A percentile compares a stretch with the other conserved stretches of the same genome.
Evolutionary conservation across 306 rosid genomes (phyloP).

Genomic region (Citrullus amarus): DNA sequence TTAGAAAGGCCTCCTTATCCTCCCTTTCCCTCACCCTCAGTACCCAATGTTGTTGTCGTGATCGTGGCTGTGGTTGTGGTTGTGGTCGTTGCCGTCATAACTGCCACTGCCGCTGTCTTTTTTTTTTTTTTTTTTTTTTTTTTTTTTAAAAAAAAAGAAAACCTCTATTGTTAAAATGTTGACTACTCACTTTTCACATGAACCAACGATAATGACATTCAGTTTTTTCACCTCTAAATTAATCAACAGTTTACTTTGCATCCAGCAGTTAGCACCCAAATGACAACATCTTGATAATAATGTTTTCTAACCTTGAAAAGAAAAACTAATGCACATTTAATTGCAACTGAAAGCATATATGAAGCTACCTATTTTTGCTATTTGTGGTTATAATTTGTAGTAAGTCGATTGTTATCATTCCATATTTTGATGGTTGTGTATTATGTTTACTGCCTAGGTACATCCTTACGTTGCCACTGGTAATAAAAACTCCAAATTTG

Average conservation of each 20-base stretch:
- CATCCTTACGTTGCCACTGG: conserved; percentile 97
- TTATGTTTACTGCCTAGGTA: conserved; percentile 28
- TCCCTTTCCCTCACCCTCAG: background rate
- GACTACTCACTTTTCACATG: background rate
- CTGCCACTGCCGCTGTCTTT: too few species aligned
- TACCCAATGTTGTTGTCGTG: background rate
- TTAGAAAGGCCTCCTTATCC: background rate
- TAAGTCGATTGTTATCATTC: background rate
- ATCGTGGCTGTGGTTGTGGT: too few species aligned
- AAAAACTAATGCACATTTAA: background rate
- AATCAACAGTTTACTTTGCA: background rate
- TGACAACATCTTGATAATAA: background rate
- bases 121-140: too few species aligned
- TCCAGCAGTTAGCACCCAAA: background rate
- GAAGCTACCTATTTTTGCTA: background rate
- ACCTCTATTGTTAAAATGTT: background rate
- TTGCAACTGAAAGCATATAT: background rate
- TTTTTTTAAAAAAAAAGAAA: too few species aligned
- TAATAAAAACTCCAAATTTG: conserved; percentile 90
- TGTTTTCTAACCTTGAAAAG: background rate
- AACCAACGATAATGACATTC: background rate
- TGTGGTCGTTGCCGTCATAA: too few species aligned
- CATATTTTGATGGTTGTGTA: background rate
- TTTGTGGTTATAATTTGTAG: background rate
- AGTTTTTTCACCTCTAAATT: background rate